Evolutionary conservation across 202 grass and related monocot species (phyloP), one percentile per base, ranked within the genome.

Genomic region (Panicum hallii): DNA sequence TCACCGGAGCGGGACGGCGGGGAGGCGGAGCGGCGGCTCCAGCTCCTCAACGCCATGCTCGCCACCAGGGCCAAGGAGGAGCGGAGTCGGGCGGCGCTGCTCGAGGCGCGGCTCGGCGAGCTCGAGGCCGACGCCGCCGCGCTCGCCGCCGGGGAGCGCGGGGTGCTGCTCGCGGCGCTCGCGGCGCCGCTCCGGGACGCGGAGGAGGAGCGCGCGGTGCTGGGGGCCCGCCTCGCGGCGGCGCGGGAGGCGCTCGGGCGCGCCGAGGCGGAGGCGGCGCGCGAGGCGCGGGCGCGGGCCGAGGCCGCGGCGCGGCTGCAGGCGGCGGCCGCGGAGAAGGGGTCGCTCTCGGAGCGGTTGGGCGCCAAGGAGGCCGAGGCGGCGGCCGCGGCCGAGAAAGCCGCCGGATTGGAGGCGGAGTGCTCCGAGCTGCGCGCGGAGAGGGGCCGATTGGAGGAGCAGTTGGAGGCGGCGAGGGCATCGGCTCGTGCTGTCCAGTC

Each of bases 111-210:
- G 38, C 4, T 90, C 22, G 85, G 70, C 3, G 80, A 84, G 20
- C 41, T 87, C 20, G 4, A 28, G 5, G 36, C 60, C 1, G 95
- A 95, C 15, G 55, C 74, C 9, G 40, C 3, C 4, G 80, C 79
- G 57, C 46, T 86, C 6, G 80, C 85, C 8, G 70, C 11, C 7
- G 43, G 5, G 20, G 88, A 94, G 75, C 86, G 48, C n/a, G 64
- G 53, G 4, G 77, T 94, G 32, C n/a, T 83, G 4, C 23, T 52
- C 0, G 72, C 20, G 2, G 52, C 77, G 4, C 41, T 98, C 28
- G 57, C 76, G 1, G 67, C 11, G 4, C 14, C 52, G 22, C 68
- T 90, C 52, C 1, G 0, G 0, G 43, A 32, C 23, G 44, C 11
- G 12, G 61, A 79, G 52, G 44, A 61, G 26, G 14, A 81, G 5